Base-by-base conservation (phyloP, 148 eudicot species). In the Agrostemma githago region DNA sequence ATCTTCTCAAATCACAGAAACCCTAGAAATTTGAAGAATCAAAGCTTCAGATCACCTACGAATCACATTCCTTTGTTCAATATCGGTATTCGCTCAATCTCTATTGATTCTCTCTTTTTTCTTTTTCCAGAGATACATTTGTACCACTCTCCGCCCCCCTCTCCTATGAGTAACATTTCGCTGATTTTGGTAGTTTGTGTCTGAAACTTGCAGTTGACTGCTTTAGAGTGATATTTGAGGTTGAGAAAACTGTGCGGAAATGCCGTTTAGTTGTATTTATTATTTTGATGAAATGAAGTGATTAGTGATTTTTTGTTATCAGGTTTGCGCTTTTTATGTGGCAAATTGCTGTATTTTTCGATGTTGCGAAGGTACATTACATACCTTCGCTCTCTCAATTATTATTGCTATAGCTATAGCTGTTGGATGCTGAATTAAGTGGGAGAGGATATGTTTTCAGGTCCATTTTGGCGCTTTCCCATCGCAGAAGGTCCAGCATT, bases 391-490 rank as follows among this genome's bases (percentile, higher is more conserved):
- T 20, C 8, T 37, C 53, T 39, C 17, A 1, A 48, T 37, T 53
- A 26, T 62, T 3, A 2, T 4, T 62, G 4, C 42, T 41, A 16
- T 26, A 26, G 26, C 7, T 64, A 34, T 26, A 26, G 26, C 7
- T 64, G 17, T 76, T 16, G 37, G 19, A 54, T 59, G 75, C 61
- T 14, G 58, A 8, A 70, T 71, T 71, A 34, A 66, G 41, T 16
- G 48, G 43, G 15, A 16, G 66, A 34, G 40, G 4, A 6, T 48
- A 3, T 66, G 19, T 61, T 76, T 72, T 48, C 83, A 89, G 94
- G 94, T 83, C 89, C 11, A 62, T 88, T 78, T 73, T 84, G 82
- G 84, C 80, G 80, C 80, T 89, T 53, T 83, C 90, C 8, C 78
- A 78, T 14, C 84, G 87, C 37, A 77, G 87, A 20, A 77, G 81